Evolutionary conservation across 352 stramenopile genomes (phyloP).

Genomic region (Aphanomyces astaci): DNA sequence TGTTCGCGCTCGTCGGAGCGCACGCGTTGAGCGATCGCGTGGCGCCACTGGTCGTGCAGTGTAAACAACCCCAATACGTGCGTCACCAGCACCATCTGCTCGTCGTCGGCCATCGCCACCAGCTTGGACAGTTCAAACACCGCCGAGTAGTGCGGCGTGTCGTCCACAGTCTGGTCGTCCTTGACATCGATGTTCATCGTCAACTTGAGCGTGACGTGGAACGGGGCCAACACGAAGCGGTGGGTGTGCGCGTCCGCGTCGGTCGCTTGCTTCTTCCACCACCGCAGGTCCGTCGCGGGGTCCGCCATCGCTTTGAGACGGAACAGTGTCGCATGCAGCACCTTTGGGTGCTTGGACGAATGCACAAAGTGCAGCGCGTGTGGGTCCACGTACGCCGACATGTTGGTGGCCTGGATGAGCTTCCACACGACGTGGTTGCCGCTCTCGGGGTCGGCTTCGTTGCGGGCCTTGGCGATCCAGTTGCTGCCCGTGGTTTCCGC

Average conservation of each 20-base stretch:
- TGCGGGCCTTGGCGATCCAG: constrained; percentile 54
- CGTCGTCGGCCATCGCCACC: constrained; percentile 65
- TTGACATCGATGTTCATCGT: constrained; percentile 82
- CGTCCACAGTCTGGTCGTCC: constrained; percentile 40
- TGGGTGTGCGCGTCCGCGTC: constrained; percentile 63
- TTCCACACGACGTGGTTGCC: constrained; percentile 74
- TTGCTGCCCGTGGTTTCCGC: constrained; percentile 79
- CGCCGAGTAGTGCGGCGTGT: constrained; percentile 69
- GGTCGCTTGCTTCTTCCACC: constrained; percentile 43
- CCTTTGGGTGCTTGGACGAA: constrained; percentile 64
- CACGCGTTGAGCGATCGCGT: constrained; percentile 60
- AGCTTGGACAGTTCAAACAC: constrained; percentile 75
- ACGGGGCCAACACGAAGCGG: constrained; percentile 74
- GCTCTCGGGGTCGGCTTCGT: constrained; percentile 26
- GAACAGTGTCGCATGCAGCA: constrained; percentile 62
- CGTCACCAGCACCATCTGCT: constrained; percentile 74
- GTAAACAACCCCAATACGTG: constrained; percentile 64
- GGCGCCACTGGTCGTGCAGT: constrained; percentile 63
- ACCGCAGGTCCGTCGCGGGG: constrained; percentile 37
- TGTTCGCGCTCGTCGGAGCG: constrained; percentile 46
- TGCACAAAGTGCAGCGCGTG: constrained; percentile 82
- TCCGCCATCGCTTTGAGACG: constrained; percentile 80
- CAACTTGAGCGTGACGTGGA: constrained; percentile 76
- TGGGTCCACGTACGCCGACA: constrained; percentile 83
- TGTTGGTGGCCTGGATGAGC: constrained; percentile 74